Base-by-base conservation (phyloP, 805 yeast genomes). In the Zygotorulaspora florentina region DNA sequence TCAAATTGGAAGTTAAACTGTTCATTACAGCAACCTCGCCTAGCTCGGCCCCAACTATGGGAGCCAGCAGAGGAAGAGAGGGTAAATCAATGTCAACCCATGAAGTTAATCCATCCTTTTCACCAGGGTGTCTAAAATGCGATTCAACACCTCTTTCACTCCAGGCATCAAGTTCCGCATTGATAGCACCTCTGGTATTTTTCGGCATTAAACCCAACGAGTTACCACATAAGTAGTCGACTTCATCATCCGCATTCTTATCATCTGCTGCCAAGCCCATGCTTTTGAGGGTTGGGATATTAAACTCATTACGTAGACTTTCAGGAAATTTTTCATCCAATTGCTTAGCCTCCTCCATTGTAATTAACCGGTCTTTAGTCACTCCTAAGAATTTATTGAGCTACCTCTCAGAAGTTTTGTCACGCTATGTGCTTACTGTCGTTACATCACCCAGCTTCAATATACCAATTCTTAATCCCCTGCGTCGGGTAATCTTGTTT, bases 161-260 rank as follows among this genome's bases (percentile, higher is more conserved):
- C 98, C 98, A 90, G 0, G 93, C 95, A 52, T 80, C 76, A 40
- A 90, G 68, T 64, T 90, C 97, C 34, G 70, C 73, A 40, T 66
- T 65, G 12, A 90, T 69, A 12, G 85, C 85, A 6, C 53, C 51
- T 28, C 77, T 69, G 0, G 90, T 81, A 7, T 70, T 59, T 41
- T 66, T 70, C 0, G 98, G 97, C 90, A 88, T 85, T 48, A 90
- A 68, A 0, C 98, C 98, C 6, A 90, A 76, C n/a, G 96, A 87
- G 69, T 90, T 91, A 2, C 98, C 98, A 66, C 96, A 88, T 39
- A 90, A 70, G 61, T 90, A 91, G 17, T 75, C 70, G 10, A 77
- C 69, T 8, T 54, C 50, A 18, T 41, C 35, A 35, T 36, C 35
- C n/a, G 30, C 40, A 27, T 17, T 16, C 4, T 30, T 23, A 23